Evolutionary conservation across 2,329 filamentous ascomycete genomes (phyloP).

Genomic region (Berkeleyomyces rouxiae): DNA sequence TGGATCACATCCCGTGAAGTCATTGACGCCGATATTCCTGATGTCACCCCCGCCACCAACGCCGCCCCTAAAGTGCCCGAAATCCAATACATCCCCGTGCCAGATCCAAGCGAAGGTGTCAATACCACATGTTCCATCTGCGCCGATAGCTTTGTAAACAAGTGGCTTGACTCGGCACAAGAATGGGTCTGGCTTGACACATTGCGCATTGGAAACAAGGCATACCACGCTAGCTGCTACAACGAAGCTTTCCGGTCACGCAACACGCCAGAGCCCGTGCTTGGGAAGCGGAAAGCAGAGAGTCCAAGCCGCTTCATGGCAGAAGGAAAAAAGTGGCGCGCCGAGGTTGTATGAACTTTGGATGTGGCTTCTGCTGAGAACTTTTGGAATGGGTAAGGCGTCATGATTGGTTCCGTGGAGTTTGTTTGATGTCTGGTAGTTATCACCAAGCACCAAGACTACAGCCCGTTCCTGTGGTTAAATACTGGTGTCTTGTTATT

Average conservation of each 20-base stretch:
- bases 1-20: constrained; percentile 78
- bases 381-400: neutral
- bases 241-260: constrained; percentile 60
- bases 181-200: constrained; percentile 97
- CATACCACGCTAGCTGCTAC: constrained; percentile 84
- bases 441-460: neutral
- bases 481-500: neutral
- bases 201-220: constrained; percentile 55
- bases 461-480: neutral
- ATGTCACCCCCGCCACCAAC: constrained; percentile 22
- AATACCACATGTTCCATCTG: constrained; percentile 83
- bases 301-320: constrained; percentile 8
- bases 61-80: constrained; percentile 32
- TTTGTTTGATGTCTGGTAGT: neutral
- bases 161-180: constrained; percentile 82
- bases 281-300: constrained; percentile 59
- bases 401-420: neutral
- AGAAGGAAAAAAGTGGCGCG: constrained; percentile 14
- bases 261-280: constrained; percentile 35
- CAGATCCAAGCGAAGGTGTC: constrained; percentile 55
- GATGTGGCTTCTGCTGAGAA: neutral
- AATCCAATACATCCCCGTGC: constrained; percentile 64
- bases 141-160: constrained; percentile 84
- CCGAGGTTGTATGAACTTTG: constrained; percentile 9
- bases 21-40: constrained; percentile 45